These are phyloP conservation scores for Oryza australiensis DNA, from an alignment of 176 grass and related monocot species.

Conservation along the genomic window DNA sequence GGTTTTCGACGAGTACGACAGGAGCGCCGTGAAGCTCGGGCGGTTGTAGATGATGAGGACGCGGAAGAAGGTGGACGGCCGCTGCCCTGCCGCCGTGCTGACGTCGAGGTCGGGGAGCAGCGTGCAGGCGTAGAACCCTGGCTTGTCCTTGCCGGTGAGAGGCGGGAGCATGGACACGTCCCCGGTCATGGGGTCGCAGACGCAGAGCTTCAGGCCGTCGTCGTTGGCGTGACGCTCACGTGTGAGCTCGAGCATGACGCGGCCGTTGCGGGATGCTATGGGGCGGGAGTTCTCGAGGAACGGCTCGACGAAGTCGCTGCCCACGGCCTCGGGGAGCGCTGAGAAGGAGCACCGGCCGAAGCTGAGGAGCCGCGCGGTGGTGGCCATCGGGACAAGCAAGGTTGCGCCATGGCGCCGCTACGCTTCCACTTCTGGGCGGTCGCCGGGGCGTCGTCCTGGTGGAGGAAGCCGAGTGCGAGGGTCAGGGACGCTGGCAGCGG, in stretches of 20 bases:
- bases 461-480: constrained; percentile 27
- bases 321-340: too few species aligned
- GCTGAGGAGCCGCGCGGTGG: background rate
- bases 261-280: background rate
- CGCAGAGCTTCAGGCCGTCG: background rate
- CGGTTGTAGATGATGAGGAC: constrained; percentile 27
- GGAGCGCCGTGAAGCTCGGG: too few species aligned
- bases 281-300: background rate
- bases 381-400: background rate
- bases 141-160: background rate
- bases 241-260: constrained; percentile 5
- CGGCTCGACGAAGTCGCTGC: background rate
- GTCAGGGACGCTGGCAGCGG: background rate
- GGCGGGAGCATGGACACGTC: background rate
- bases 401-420: background rate
- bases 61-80: background rate
- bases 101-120: background rate
- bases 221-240: background rate
- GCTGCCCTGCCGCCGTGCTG: too few species aligned
- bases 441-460: background rate
- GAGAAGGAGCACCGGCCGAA: too few species aligned
- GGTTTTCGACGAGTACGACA: too few species aligned
- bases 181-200: constrained; percentile 16
- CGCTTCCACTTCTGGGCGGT: too few species aligned
- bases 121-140: constrained; percentile 9